A percentile compares a stretch with the other conserved stretches of the same genome.
Conservation (phyloP, 1,284 basidiomycete species). For the Apiotrichum gracile region DNA sequence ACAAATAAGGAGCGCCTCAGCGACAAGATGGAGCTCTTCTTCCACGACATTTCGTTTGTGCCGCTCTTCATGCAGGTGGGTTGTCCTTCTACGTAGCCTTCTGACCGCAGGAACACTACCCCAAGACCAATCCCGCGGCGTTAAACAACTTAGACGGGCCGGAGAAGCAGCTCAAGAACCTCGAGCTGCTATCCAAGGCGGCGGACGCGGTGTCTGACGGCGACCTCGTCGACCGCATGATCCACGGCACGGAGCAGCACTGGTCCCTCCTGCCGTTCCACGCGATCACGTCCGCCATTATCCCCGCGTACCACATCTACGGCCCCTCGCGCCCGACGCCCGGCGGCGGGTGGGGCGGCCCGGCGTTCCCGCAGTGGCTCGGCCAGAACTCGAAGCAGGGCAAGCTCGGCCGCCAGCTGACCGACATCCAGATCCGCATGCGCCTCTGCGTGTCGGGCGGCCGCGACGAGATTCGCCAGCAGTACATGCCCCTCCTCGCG, state of each 20-base stretch:
- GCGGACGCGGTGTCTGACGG: constrained; percentile 89
- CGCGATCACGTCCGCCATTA: constrained; percentile 80
- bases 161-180: constrained; percentile 61
- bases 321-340: constrained; percentile 49
- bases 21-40: constrained; percentile 94
- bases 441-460: constrained; percentile 85
- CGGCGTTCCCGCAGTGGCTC: constrained; percentile 86
- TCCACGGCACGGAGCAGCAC: constrained; percentile 95
- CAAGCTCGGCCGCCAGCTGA: constrained; percentile 73
- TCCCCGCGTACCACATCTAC: constrained; percentile 74
- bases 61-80: constrained; percentile 91
- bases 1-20: constrained; percentile 74
- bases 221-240: constrained; percentile 88
- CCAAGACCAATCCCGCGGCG: constrained; percentile 69
- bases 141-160: constrained; percentile 57
- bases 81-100: constrained; percentile 56
- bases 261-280: constrained; percentile 94
- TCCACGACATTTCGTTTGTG: constrained; percentile 89
- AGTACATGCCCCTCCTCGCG: constrained; percentile 81
- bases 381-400: constrained; percentile 92
- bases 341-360: constrained; percentile 58
- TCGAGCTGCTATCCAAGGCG: constrained; percentile 79
- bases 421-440: constrained; percentile 92
- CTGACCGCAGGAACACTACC: constrained; percentile 3
- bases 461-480: constrained; percentile 79